These are phyloP conservation scores for Ascodesmis nigricans DNA, from an alignment of 495 filamentous ascomycete species.

Conservation along the genomic window DNA sequence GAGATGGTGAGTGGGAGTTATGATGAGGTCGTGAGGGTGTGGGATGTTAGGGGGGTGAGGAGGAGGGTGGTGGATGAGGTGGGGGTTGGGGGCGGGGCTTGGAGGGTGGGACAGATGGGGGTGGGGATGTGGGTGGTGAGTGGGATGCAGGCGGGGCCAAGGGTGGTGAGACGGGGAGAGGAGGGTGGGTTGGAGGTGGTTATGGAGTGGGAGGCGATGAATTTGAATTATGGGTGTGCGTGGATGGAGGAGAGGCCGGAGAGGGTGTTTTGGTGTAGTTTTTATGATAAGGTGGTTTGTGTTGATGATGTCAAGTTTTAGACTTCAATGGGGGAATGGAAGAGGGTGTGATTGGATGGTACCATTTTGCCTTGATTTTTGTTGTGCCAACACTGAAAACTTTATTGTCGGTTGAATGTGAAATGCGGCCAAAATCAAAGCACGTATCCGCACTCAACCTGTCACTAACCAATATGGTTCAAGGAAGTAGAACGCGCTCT, in stretches of 20 bases:
- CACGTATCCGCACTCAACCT: too few relatives aligned
- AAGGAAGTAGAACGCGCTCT: too few relatives aligned
- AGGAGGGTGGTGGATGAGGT: conserved; percentile 35
- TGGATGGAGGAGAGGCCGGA: conserved; percentile 29
- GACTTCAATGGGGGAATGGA: too few relatives aligned
- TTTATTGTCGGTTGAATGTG: too few relatives aligned
- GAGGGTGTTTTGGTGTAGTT: conserved; percentile 18
- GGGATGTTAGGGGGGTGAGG: conserved; percentile 24
- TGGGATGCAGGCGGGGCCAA: conserved; percentile 77
- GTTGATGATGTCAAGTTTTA: too few relatives aligned
- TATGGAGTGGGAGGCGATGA: conserved; percentile 66
- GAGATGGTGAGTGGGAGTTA: conserved; percentile 72
- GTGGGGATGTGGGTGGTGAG: conserved; percentile 43
- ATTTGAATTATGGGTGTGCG: conserved; percentile 89
- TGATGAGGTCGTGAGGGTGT: conserved; percentile 63
- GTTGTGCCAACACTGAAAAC: too few relatives aligned
- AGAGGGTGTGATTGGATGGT: too few relatives aligned
- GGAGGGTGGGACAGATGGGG: conserved; percentile 49
- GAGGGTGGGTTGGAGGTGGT: conserved; percentile 36
- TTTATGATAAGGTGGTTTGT: conserved; percentile 21
- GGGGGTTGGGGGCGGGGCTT: conserved; percentile 68
- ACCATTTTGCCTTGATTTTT: too few relatives aligned
- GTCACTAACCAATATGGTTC: too few relatives aligned
- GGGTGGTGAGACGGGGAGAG: conserved; percentile 36
- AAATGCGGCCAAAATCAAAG: too few relatives aligned